Conservation (phyloP, 345 rosid genomes). For the Hypericum perforatum region DNA sequence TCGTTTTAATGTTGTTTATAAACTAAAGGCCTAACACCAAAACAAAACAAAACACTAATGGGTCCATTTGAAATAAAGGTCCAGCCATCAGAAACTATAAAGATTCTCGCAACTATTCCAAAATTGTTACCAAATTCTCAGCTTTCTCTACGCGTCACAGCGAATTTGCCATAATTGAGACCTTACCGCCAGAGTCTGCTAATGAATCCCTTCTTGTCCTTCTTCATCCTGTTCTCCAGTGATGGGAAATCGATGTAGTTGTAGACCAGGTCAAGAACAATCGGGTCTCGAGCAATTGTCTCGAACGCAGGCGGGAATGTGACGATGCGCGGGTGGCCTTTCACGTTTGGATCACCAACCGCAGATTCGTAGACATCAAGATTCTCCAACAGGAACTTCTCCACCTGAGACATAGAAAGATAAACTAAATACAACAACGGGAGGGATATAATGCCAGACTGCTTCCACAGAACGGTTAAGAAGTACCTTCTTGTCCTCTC, state of each 20-base stretch:
- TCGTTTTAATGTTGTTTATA: no score
- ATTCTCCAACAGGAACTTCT: slow-evolving; percentile 65
- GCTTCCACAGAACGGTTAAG: not conserved
- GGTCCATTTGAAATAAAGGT: no score
- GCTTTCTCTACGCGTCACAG: no score
- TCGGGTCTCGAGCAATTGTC: slow-evolving; percentile 63
- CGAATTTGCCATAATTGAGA: no score
- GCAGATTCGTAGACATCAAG: slow-evolving; percentile 78
- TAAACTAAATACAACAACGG: not conserved
- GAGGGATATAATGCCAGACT: not conserved
- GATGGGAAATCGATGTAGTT: slow-evolving; percentile 62
- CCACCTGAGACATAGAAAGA: slow-evolving; percentile 35
- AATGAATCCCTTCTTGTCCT: slow-evolving; percentile 54
- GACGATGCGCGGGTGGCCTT: slow-evolving; percentile 53
- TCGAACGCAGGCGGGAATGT: slow-evolving; percentile 78
- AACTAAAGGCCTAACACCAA: no score
- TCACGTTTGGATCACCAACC: slow-evolving; percentile 52
- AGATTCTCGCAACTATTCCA: no score
- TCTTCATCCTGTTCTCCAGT: slow-evolving; percentile 81
- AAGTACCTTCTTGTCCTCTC: slow-evolving; percentile 56
- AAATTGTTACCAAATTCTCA: no score
- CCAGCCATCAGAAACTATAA: no score
- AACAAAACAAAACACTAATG: no score
- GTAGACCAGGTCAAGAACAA: slow-evolving; percentile 79
- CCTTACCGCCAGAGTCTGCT: slow-evolving; percentile 63